Percentiles rank a stretch among this genome's conserved stretches.
phyloP scores from a whole-genome alignment of 805 yeast species.

The Isabelozyma rhagii region DNA sequence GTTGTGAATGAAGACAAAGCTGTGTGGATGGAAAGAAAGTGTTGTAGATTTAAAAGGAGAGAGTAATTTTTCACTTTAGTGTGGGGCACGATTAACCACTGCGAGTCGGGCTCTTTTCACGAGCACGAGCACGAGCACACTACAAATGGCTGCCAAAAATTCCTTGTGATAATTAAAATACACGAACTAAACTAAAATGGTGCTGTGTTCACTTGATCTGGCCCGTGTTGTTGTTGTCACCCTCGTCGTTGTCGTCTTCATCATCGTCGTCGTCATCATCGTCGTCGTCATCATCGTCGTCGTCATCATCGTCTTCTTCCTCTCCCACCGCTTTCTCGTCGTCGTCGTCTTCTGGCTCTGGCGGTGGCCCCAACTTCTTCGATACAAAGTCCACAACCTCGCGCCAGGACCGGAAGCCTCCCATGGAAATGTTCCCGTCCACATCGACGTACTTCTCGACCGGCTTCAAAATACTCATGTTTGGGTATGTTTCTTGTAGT shows the following conservation, averaged over 20 bases:
- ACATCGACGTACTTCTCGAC: slow-evolving; percentile 23
- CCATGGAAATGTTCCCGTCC: slow-evolving; percentile 27
- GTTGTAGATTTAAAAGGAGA: no score
- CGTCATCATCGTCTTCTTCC: slow-evolving; percentile 7
- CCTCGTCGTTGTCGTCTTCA: slow-evolving; percentile 7
- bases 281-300: slow-evolving; percentile 6
- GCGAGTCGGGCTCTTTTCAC: no score
- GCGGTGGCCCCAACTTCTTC: slow-evolving; percentile 19
- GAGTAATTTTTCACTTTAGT: neutral
- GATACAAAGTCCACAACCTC: slow-evolving; percentile 22
- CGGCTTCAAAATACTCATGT: slow-evolving; percentile 21
- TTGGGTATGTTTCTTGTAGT: slow-evolving; percentile 21
- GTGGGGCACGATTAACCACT: no score
- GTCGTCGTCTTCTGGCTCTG: slow-evolving; percentile 15
- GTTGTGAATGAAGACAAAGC: neutral
- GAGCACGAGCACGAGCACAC: no score
- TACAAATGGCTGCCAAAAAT: no score
- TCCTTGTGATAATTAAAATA: no score
- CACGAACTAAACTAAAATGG: no score
- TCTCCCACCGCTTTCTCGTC: slow-evolving; percentile 13
- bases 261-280: slow-evolving; percentile 9
- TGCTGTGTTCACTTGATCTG: no score
- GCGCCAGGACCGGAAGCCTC: slow-evolving; percentile 26
- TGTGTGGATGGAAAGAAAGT: neutral
- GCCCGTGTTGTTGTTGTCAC: neutral